Evolutionary conservation across 345 rosid species (phyloP).

Genomic region (Hirschfeldia incana): DNA sequence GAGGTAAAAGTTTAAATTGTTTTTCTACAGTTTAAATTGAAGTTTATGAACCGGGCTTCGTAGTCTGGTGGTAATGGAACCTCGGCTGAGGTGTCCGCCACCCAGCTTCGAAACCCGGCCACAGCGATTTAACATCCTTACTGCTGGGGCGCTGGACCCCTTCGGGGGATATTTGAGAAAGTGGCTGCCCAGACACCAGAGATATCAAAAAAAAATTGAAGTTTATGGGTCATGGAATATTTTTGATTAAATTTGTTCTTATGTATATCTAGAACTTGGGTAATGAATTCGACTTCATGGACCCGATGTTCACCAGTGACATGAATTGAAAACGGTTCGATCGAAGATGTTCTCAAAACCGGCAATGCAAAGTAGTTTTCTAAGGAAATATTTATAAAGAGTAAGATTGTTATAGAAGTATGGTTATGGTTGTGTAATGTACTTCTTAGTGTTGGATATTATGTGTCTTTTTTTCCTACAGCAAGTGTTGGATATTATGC

Average conservation of each 20-base stretch:
- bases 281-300: constrained; percentile 17
- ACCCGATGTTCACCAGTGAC: constrained; percentile 25
- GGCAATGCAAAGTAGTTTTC: not conserved
- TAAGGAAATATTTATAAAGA: not conserved
- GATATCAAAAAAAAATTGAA: no score
- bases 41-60: no score
- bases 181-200: no score
- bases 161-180: no score
- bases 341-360: constrained; percentile 12
- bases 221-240: not conserved
- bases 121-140: no score
- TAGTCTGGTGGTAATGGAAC: no score
- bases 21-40: not conserved
- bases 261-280: constrained; percentile 19
- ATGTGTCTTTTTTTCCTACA: not conserved
- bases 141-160: no score
- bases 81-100: no score
- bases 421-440: constrained; percentile 19
- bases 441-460: constrained; percentile 12
- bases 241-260: not conserved
- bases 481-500: not conserved
- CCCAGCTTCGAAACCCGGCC: no score
- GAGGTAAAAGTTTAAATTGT: constrained; percentile 19
- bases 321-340: constrained; percentile 21
- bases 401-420: not conserved